phyloP scores from a whole-genome alignment of 768 basidiomycete genomes.

The Amanita exitialis region DNA sequence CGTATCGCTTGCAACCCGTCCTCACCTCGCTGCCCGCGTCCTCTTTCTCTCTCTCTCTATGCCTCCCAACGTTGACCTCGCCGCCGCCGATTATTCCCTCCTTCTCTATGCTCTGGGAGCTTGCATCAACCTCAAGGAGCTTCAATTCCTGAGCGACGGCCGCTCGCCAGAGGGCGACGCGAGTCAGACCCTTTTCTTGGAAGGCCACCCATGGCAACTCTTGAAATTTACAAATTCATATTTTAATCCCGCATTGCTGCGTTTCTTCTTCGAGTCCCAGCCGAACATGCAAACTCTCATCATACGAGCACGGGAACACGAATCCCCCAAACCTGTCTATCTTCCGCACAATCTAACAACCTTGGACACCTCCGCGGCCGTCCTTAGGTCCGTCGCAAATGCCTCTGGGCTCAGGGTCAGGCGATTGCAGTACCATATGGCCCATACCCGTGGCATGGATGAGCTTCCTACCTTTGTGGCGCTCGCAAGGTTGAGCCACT shows the following conservation, averaged over 20 bases:
- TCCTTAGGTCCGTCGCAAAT: conserved; percentile 10
- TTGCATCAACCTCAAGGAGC: conserved; percentile 12
- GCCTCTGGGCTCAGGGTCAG: conserved; percentile 10
- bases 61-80: conserved; percentile 12
- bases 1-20: conserved; percentile 9
- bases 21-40: conserved; percentile 10
- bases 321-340: conserved; percentile 8
- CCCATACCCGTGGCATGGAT: conserved; percentile 10
- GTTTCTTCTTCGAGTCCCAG: conserved; percentile 11
- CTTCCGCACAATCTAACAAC: conserved; percentile 9
- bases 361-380: conserved; percentile 10
- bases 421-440: conserved; percentile 12
- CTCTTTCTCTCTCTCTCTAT: conserved; percentile 10
- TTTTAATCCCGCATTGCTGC: conserved; percentile 10
- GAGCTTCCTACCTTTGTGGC: conserved; percentile 15
- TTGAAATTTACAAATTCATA: conserved; percentile 15
- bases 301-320: not conserved
- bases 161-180: conserved; percentile 8
- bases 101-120: conserved; percentile 10
- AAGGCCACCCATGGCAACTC: conserved; percentile 13
- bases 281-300: conserved; percentile 8
- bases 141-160: conserved; percentile 9
- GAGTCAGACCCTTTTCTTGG: conserved; percentile 12
- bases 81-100: conserved; percentile 12
- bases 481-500: conserved; percentile 8